Conservation (phyloP, 106 monocot species). For the Xerophyta viscosa region DNA sequence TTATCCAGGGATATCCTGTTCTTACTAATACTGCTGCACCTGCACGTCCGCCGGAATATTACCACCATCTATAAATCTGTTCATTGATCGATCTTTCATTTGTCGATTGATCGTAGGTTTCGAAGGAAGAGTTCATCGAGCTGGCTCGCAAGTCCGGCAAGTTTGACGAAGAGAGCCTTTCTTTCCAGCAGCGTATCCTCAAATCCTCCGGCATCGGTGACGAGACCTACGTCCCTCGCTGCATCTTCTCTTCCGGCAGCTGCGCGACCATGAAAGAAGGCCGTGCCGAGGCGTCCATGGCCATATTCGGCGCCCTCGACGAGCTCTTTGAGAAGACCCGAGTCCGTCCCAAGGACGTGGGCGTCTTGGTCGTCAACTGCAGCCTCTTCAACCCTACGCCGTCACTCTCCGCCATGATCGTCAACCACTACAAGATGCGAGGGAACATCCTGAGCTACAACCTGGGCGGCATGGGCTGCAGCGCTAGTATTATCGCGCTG, state of each 20-base stretch:
- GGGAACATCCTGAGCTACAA: conserved; percentile 78
- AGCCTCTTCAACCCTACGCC: conserved; percentile 76
- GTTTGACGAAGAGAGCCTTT: conserved; percentile 83
- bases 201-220: conserved; percentile 82
- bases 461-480: conserved; percentile 76
- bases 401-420: conserved; percentile 73
- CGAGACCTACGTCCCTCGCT: conserved; percentile 73
- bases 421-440: conserved; percentile 99
- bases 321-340: conserved; percentile 72
- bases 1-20: no score
- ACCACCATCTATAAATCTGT: no score
- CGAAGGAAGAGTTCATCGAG: conserved; percentile 79
- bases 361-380: conserved; percentile 68
- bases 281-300: conserved; percentile 42
- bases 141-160: conserved; percentile 74
- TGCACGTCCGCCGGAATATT: no score
- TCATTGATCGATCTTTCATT: no score
- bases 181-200: conserved; percentile 80
- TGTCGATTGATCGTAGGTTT: conserved; percentile 29
- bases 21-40: no score
- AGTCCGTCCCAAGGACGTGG: conserved; percentile 62
- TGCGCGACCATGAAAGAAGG: conserved; percentile 77
- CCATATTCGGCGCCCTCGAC: conserved; percentile 63
- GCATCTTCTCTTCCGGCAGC: conserved; percentile 35
- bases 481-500: conserved; percentile 57